These are phyloP conservation scores for Coemansia sp. DNA, from an alignment of 371 early-diverging fungal genomes.

Conservation along the genomic window DNA sequence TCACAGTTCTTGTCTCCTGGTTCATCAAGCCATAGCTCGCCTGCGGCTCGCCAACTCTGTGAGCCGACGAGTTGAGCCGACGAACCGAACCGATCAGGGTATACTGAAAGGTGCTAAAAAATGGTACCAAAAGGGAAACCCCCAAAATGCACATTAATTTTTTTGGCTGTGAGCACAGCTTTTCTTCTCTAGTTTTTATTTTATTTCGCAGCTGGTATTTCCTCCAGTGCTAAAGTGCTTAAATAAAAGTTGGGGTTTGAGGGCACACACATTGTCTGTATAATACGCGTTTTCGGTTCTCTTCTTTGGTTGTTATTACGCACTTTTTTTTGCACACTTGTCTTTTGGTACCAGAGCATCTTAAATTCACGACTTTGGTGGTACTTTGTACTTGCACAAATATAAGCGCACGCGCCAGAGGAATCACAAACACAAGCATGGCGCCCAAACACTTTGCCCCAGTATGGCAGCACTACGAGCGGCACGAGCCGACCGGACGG, in stretches of 20 bases:
- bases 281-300: background rate
- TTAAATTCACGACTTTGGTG: background rate
- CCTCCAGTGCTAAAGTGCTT: background rate
- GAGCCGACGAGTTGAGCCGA: too few relatives aligned
- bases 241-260: background rate
- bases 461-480: conserved; percentile 53
- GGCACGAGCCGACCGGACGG: conserved; percentile 52
- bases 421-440: conserved; percentile 17
- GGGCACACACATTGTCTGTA: background rate
- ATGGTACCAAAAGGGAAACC: background rate
- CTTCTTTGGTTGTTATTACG: background rate
- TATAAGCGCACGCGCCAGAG: too few relatives aligned
- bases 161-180: background rate
- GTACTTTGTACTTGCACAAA: too few relatives aligned
- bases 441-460: conserved; percentile 55
- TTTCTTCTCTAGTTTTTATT: background rate
- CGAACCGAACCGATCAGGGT: too few relatives aligned
- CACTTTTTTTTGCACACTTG: background rate
- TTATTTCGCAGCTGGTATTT: background rate
- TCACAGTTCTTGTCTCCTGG: too few relatives aligned
- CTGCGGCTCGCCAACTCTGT: too few relatives aligned
- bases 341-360: background rate
- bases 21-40: too few relatives aligned
- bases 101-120: too few relatives aligned
- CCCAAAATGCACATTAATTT: background rate